phyloP scores from a whole-genome alignment of 768 basidiomycete species.

The Kwoniella sp. region DNA sequence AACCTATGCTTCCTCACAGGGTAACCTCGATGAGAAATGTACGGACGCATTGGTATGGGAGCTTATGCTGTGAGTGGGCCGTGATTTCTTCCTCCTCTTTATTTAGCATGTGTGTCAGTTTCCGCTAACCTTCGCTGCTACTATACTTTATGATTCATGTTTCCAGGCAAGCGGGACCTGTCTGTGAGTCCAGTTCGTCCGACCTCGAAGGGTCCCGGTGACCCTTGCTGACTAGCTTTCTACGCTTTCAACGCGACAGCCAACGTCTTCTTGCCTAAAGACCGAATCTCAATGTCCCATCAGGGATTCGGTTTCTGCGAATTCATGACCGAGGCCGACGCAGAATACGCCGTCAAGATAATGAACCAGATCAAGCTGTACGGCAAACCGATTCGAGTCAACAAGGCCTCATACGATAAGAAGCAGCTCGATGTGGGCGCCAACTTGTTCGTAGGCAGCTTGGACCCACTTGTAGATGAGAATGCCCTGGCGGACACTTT shows the following conservation, averaged over 20 bases:
- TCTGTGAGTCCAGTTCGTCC: slow-evolving; percentile 78
- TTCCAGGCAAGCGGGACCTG: slow-evolving; percentile 83
- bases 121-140: too few relatives aligned
- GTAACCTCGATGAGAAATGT: slow-evolving; percentile 94
- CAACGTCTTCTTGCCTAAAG: slow-evolving; percentile 97
- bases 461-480: slow-evolving; percentile 96
- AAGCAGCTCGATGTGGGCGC: slow-evolving; percentile 98
- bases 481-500: slow-evolving; percentile 91
- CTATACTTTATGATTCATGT: slow-evolving; percentile 5
- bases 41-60: slow-evolving; percentile 96
- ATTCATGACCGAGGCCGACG: slow-evolving; percentile 97
- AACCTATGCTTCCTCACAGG: too few relatives aligned
- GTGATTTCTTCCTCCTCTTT: neutral
- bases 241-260: too few relatives aligned
- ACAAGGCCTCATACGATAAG: slow-evolving; percentile 98
- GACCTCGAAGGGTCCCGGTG: too few relatives aligned
- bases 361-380: slow-evolving; percentile 99
- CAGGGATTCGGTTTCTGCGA: slow-evolving; percentile 99
- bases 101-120: too few relatives aligned
- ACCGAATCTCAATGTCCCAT: slow-evolving; percentile 96
- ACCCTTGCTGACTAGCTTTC: too few relatives aligned
- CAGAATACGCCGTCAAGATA: slow-evolving; percentile 99
- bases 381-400: slow-evolving; percentile 97
- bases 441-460: slow-evolving; percentile 91
- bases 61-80: slow-evolving; percentile 70